phyloP scores from a whole-genome alignment of 306 rosid species.

The Glycine tomentella region DNA sequence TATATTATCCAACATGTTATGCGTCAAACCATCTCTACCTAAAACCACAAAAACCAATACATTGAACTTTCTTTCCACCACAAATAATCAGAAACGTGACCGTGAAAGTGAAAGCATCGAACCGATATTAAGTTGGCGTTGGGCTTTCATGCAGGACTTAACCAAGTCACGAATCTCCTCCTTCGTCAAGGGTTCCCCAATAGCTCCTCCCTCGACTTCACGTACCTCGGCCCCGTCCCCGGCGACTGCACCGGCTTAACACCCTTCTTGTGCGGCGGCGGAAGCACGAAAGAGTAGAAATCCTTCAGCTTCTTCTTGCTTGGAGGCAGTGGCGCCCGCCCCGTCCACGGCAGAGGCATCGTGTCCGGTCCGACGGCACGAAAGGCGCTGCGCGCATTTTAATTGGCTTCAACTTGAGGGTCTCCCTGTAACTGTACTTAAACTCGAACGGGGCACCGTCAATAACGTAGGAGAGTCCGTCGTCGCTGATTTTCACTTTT shows the following conservation, averaged over 20 bases:
- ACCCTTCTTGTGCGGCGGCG: slow-evolving; percentile 86
- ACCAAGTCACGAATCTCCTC: slow-evolving; percentile 67
- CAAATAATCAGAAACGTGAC: too few species aligned
- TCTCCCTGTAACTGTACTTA: slow-evolving; percentile 94
- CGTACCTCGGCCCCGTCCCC: slow-evolving; percentile 76
- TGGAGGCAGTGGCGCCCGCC: slow-evolving; percentile 80
- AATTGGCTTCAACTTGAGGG: slow-evolving; percentile 75
- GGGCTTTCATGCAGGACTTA: slow-evolving; percentile 54
- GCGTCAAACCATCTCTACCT: slow-evolving; percentile 89
- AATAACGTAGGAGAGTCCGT: slow-evolving; percentile 58
- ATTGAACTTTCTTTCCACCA: too few species aligned
- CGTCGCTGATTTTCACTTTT: slow-evolving; percentile 63
- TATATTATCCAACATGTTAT: slow-evolving; percentile 98
- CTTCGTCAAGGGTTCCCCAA: slow-evolving; percentile 80
- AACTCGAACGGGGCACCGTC: slow-evolving; percentile 86
- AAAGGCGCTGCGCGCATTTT: slow-evolving; percentile 75
- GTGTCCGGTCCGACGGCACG: slow-evolving; percentile 75
- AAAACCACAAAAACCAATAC: too few species aligned
- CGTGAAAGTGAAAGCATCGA: too few species aligned
- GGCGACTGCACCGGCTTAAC: slow-evolving; percentile 87
- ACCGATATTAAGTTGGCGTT: slow-evolving; percentile 74
- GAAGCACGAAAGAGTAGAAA: slow-evolving; percentile 81
- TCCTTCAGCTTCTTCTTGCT: slow-evolving; percentile 81
- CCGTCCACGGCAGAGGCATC: slow-evolving; percentile 84
- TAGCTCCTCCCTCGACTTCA: slow-evolving; percentile 71